Evolutionary conservation across 345 rosid genomes (phyloP).

Genomic region (Lenwebbia sp.): DNA sequence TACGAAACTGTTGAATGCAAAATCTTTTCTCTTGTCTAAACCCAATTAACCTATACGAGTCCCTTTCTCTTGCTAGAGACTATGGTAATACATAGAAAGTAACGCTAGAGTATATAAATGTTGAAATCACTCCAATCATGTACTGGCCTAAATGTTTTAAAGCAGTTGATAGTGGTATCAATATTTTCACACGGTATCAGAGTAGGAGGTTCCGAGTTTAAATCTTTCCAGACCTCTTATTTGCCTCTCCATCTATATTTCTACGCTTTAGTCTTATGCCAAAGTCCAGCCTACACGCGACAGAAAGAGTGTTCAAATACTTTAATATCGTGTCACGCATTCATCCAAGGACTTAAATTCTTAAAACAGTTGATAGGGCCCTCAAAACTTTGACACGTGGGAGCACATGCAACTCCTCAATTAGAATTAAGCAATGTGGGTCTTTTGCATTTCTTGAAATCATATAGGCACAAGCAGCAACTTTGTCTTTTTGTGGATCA

Average conservation of each 20-base stretch:
- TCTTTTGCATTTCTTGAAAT: not conserved
- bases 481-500: not conserved
- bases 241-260: not conserved
- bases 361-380: not conserved
- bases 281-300: not conserved
- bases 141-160: not conserved
- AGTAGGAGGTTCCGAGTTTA: accelerated
- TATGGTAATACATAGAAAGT: not conserved
- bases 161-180: accelerated
- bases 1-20: not conserved
- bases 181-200: accelerated
- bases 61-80: not conserved
- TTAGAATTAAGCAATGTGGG: not conserved
- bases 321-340: not conserved
- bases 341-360: not conserved
- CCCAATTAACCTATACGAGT: not conserved
- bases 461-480: not conserved
- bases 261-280: not conserved
- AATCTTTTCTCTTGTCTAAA: not conserved
- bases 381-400: not conserved
- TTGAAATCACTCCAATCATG: not conserved
- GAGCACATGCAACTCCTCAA: not conserved
- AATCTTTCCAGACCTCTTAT: not conserved
- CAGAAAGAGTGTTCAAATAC: not conserved
- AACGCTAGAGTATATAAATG: not conserved